phyloP scores from a whole-genome alignment of 2,329 filamentous ascomycete genomes.

The Beauveria sp. region DNA sequence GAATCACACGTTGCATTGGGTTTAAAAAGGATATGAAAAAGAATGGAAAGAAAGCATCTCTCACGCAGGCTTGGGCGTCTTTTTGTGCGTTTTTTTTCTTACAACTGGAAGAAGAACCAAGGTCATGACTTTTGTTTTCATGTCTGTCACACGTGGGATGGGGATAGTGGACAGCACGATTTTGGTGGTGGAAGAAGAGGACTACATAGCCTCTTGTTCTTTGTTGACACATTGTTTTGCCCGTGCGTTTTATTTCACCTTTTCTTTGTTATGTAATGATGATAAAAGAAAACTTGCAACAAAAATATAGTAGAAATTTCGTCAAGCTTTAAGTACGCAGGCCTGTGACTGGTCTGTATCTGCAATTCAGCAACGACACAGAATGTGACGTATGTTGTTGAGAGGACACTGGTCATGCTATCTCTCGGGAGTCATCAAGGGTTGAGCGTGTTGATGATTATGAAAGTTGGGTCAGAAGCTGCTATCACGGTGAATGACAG shows the following conservation, averaged over 20 bases:
- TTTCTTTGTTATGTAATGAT: conserved; percentile 9
- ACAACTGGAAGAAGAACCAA: neutral
- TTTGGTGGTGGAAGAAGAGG: neutral
- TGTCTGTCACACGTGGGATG: conserved; percentile 6
- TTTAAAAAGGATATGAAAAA: conserved; percentile 1
- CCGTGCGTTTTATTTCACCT: neutral
- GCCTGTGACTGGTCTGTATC: neutral
- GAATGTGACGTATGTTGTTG: neutral
- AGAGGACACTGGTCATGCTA: too few species aligned
- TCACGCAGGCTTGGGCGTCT: conserved; percentile 8
- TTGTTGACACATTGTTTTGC: neutral
- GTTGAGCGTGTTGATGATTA: neutral
- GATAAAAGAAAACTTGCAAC: conserved; percentile 6
- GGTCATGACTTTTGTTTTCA: conserved; percentile 6
- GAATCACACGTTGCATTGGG: conserved; percentile 11
- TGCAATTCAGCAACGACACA: neutral
- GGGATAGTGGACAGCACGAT: neutral
- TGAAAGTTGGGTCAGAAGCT: too few species aligned
- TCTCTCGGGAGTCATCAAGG: too few species aligned
- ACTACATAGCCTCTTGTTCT: neutral
- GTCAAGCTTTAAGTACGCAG: neutral
- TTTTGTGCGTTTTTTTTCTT: conserved; percentile 3
- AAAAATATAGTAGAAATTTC: neutral
- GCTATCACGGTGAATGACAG: too few species aligned
- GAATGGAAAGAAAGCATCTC: conserved; percentile 8